phyloP scores from a whole-genome alignment of 305 asterid genomes.

The Andrographis paniculata region DNA sequence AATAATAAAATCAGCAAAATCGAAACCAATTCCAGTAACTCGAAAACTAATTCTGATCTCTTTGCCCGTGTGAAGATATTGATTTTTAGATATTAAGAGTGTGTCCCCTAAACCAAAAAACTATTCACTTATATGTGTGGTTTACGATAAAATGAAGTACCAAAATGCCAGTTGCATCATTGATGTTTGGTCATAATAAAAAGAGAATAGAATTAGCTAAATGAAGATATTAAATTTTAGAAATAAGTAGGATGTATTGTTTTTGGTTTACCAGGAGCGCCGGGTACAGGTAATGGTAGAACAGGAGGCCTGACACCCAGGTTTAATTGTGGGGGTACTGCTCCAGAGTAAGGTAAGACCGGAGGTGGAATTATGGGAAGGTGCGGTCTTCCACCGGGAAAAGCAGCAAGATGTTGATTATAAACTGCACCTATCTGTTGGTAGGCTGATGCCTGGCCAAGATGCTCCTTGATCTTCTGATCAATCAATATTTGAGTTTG shows the following conservation, averaged over 20 bases:
- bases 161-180: no score
- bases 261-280: conserved; percentile 39
- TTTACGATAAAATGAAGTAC: no score
- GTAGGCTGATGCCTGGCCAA: conserved; percentile 50
- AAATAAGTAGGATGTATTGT: conserved; percentile 7
- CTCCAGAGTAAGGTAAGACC: conserved; percentile 34
- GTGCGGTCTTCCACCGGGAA: conserved; percentile 44
- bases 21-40: background rate
- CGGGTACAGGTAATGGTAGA: conserved; percentile 33
- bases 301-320: conserved; percentile 42
- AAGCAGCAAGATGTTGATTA: conserved; percentile 63
- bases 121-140: no score
- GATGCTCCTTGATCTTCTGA: conserved; percentile 56
- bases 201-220: no score
- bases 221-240: background rate
- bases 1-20: no score
- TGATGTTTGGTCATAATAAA: no score
- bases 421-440: conserved; percentile 60
- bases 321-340: conserved; percentile 26
- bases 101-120: no score
- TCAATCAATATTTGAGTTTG: conserved; percentile 55
- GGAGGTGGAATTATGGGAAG: conserved; percentile 46
- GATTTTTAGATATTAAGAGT: no score
- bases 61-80: no score
- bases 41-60: background rate